phyloP scores from a whole-genome alignment of 495 filamentous ascomycete species.

The Aspergillus hancockii region DNA sequence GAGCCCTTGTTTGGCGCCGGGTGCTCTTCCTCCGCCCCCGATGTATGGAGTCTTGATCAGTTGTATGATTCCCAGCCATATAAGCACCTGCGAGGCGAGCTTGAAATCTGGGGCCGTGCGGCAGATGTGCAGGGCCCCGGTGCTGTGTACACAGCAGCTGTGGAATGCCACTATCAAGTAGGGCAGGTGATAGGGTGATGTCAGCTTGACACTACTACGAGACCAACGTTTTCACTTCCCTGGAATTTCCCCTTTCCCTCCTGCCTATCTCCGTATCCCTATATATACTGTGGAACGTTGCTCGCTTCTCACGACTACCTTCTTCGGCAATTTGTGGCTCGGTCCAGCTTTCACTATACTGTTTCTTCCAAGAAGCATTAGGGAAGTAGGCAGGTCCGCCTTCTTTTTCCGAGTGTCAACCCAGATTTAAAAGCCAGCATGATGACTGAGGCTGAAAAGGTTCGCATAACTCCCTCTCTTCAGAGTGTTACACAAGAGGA shows the following conservation, averaged over 20 bases:
- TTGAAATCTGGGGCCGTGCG: constrained; percentile 2
- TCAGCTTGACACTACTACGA: constrained; percentile 8
- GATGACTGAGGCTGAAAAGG: constrained; percentile 19
- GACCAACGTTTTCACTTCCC: neutral
- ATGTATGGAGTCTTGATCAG: neutral
- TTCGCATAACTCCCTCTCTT: constrained; percentile 18
- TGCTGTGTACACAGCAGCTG: constrained; percentile 13
- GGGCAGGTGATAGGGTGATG: constrained; percentile 21
- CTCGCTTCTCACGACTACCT: neutral
- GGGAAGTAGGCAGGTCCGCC: neutral
- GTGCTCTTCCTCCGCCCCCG: neutral
- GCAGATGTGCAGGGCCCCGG: constrained; percentile 3
- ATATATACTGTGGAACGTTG: constrained; percentile 10
- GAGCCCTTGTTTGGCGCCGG: constrained; percentile 6
- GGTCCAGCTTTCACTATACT: neutral
- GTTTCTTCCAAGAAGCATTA: constrained; percentile 1
- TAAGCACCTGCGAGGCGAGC: neutral
- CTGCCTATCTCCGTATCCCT: constrained; percentile 2
- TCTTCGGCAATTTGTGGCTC: neutral
- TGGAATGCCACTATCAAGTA: constrained; percentile 23
- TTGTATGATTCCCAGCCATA: neutral
- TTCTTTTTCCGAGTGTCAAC: neutral
- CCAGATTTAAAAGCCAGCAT: constrained; percentile 11
- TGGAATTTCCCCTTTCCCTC: constrained; percentile 8
- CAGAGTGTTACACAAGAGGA: constrained; percentile 24